phyloP scores from a whole-genome alignment of 805 yeast species.

The Saccharomycopsis javanensis region DNA sequence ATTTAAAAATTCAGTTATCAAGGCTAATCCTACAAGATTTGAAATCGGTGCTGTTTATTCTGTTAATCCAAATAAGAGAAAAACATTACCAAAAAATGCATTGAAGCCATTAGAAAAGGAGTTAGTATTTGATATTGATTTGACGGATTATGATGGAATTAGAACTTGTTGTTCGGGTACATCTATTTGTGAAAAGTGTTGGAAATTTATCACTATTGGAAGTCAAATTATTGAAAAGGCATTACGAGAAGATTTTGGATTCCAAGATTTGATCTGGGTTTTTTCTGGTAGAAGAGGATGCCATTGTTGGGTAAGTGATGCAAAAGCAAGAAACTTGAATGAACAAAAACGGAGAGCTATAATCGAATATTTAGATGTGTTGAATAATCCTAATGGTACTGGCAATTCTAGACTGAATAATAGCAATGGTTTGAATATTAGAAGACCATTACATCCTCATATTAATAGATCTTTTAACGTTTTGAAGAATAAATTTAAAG shows the following conservation, averaged over 20 bases:
- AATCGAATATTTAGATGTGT: conserved; percentile 74
- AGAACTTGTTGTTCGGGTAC: conserved; percentile 91
- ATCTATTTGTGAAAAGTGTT: conserved; percentile 76
- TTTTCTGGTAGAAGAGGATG: conserved; percentile 98
- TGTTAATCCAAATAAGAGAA: conserved; percentile 79
- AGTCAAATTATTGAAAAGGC: conserved; percentile 64
- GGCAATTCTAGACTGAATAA: conserved; percentile 35
- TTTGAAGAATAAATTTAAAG: conserved; percentile 52
- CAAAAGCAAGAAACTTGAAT: conserved; percentile 62
- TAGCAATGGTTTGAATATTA: conserved; percentile 40
- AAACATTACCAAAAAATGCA: conserved; percentile 61
- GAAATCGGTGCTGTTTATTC: conserved; percentile 92
- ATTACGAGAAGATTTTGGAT: conserved; percentile 81
- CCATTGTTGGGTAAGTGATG: conserved; percentile 95
- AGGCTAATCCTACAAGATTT: conserved; percentile 77
- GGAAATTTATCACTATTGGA: conserved; percentile 87
- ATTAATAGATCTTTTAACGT: conserved; percentile 64
- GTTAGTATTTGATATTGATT: conserved; percentile 91
- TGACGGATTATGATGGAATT: conserved; percentile 90
- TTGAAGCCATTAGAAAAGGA: conserved; percentile 81
- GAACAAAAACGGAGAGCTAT: conserved; percentile 70
- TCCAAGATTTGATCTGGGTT: conserved; percentile 81
- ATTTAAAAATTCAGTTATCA: conserved; percentile 66
- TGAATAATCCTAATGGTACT: conserved; percentile 30
- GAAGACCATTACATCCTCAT: conserved; percentile 87